Conservation (phyloP, 140 eudicot genomes). For the Stevia rebaudiana region DNA sequence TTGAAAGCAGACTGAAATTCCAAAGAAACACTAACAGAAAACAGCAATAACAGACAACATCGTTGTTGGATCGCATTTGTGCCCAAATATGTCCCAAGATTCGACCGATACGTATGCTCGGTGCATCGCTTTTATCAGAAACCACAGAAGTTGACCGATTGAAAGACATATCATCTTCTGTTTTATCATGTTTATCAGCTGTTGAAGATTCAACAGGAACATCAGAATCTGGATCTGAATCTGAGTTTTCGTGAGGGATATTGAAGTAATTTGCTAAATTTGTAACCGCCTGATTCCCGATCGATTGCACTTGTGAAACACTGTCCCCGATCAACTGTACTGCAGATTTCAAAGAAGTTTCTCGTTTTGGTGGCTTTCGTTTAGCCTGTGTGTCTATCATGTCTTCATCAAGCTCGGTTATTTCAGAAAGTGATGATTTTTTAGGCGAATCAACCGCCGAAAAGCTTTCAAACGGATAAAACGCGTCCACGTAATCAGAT, state of each 20-base stretch:
- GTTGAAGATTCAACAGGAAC: conserved; percentile 18
- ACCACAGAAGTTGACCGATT: conserved; percentile 40
- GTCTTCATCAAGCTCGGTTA: conserved; percentile 46
- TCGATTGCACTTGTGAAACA: conserved; percentile 53
- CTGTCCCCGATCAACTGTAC: conserved; percentile 59
- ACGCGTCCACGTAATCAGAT: conserved; percentile 26
- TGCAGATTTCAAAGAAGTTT: conserved; percentile 47
- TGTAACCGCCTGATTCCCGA: conserved; percentile 55
- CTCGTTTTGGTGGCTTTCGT: conserved; percentile 22
- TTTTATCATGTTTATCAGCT: conserved; percentile 28
- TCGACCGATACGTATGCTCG: conserved; percentile 28
- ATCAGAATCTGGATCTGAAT: conserved; percentile 29
- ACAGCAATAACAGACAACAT: conserved; percentile 63
- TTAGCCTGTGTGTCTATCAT: neutral
- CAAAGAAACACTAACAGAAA: conserved; percentile 54
- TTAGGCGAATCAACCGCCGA: conserved; percentile 38
- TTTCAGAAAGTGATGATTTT: conserved; percentile 31
- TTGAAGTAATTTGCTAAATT: conserved; percentile 53
- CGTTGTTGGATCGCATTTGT: conserved; percentile 63
- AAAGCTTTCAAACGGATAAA: conserved; percentile 35
- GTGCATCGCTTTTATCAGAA: conserved; percentile 46
- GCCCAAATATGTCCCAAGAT: conserved; percentile 48
- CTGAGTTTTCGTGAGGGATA: conserved; percentile 45
- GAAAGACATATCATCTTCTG: conserved; percentile 23
- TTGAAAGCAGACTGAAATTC: conserved; percentile 67